A percentile compares a stretch with the other conserved stretches of the same genome.
Evolutionary conservation across 495 filamentous ascomycete genomes (phyloP).

Genomic region (Tetracladium setigerum): DNA sequence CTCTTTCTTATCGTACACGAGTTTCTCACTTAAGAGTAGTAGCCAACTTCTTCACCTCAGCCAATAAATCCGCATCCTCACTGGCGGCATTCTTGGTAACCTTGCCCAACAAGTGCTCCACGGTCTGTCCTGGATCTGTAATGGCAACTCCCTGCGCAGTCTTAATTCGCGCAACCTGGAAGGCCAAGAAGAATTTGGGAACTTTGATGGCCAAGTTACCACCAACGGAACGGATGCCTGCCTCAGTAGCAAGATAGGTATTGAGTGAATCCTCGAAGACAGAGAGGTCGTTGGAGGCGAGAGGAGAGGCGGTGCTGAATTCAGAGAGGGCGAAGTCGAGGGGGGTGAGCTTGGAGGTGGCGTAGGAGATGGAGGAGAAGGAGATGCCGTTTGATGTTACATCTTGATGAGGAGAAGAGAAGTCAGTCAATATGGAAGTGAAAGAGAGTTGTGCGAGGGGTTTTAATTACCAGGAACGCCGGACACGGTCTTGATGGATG

Average conservation of each 20-base stretch:
- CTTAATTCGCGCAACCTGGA: conserved; percentile 40
- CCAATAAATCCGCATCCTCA: conserved; percentile 10
- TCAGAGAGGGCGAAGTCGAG: conserved; percentile 34
- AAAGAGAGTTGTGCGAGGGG: too few relatives aligned
- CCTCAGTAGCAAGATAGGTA: conserved; percentile 42
- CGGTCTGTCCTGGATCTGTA: conserved; percentile 31
- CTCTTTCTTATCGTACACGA: too few relatives aligned
- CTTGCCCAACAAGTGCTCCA: conserved; percentile 39
- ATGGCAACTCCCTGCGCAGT: conserved; percentile 40
- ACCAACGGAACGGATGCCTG: conserved; percentile 35
- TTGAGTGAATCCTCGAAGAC: conserved; percentile 34
- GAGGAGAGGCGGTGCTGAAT: conserved; percentile 34
- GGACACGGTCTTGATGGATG: conserved; percentile 25
- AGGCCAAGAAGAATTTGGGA: conserved; percentile 41
- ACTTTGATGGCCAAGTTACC: conserved; percentile 38
- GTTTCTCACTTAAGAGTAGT: too few relatives aligned
- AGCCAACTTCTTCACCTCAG: too few relatives aligned
- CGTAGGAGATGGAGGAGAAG: conserved; percentile 40
- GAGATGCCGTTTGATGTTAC: conserved; percentile 31
- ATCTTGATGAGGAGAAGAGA: conserved; percentile 29
- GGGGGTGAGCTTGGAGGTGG: conserved; percentile 25
- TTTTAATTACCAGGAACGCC: conserved; percentile 2
- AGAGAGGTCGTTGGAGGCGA: conserved; percentile 30
- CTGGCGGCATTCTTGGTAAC: conserved; percentile 36
- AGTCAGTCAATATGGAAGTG: too few relatives aligned